These are phyloP conservation scores for Lachancea quebecensis DNA, from an alignment of 805 yeast species.

Conservation along the genomic window DNA sequence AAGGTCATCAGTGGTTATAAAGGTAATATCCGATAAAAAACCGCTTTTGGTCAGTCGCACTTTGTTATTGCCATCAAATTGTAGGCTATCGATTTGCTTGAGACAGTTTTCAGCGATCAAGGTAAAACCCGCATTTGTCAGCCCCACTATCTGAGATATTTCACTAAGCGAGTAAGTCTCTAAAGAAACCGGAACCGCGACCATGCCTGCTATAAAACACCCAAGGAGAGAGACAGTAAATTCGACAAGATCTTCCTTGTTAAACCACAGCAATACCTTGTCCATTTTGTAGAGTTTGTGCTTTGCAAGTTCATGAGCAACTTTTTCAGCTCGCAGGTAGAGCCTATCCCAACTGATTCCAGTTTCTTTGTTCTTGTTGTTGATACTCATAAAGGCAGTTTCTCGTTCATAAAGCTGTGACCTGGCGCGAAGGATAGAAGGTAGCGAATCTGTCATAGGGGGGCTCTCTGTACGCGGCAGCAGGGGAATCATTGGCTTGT, in stretches of 20 bases:
- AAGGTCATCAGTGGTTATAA: slow-evolving; percentile 72
- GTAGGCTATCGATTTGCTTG: slow-evolving; percentile 63
- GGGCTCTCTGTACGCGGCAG: slow-evolving; percentile 37
- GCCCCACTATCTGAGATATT: slow-evolving; percentile 60
- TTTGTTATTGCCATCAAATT: slow-evolving; percentile 35
- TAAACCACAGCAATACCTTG: slow-evolving; percentile 76
- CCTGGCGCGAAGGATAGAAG: slow-evolving; percentile 65
- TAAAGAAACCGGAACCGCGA: slow-evolving; percentile 88
- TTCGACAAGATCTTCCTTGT: slow-evolving; percentile 76
- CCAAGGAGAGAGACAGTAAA: slow-evolving; percentile 83
- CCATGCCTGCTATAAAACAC: slow-evolving; percentile 86
- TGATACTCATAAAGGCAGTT: slow-evolving; percentile 65
- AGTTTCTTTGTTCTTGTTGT: slow-evolving; percentile 73
- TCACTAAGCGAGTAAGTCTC: slow-evolving; percentile 57
- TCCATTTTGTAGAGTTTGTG: slow-evolving; percentile 75
- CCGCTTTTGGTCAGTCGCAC: slow-evolving; percentile 28
- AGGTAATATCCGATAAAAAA: slow-evolving; percentile 26
- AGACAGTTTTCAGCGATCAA: slow-evolving; percentile 74
- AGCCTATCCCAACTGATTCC: slow-evolving; percentile 87
- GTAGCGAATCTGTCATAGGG: slow-evolving; percentile 53
- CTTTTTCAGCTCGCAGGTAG: slow-evolving; percentile 73
- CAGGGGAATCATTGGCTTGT: slow-evolving; percentile 31
- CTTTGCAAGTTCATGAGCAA: slow-evolving; percentile 46
- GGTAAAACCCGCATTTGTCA: slow-evolving; percentile 71
- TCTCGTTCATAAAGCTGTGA: slow-evolving; percentile 60